These are phyloP conservation scores for Cenchrus fungigraminus DNA, from an alignment of 176 grass and related monocot genomes.

Conservation along the genomic window DNA sequence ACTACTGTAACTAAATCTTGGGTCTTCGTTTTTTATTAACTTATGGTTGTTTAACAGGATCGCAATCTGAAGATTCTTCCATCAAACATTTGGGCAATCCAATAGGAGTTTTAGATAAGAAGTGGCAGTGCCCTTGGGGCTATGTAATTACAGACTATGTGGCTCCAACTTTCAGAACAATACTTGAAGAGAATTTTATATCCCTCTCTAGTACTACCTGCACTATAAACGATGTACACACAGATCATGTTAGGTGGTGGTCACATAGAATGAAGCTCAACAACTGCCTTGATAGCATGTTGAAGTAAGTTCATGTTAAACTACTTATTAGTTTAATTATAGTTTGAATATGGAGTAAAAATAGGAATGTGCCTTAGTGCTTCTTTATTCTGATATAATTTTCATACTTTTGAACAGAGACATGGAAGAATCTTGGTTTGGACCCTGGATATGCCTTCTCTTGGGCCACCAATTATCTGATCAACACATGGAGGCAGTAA, in stretches of 20 bases:
- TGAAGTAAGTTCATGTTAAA: slow-evolving; percentile 59
- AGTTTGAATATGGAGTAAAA: slow-evolving; percentile 10
- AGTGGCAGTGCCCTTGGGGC: slow-evolving; percentile 82
- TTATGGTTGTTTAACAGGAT: slow-evolving; percentile 52
- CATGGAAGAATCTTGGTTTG: slow-evolving; percentile 87
- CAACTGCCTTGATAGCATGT: slow-evolving; percentile 51
- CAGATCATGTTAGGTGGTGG: slow-evolving; percentile 61
- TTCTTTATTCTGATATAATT: slow-evolving; percentile 27
- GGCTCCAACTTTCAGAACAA: slow-evolving; percentile 67
- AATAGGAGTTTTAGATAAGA: slow-evolving; percentile 41
- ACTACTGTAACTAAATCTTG: slow-evolving; percentile 17
- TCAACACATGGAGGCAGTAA: slow-evolving; percentile 44
- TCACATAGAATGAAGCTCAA: slow-evolving; percentile 74
- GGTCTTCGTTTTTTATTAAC: slow-evolving; percentile 27
- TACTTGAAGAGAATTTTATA: slow-evolving; percentile 72
- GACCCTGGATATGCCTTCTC: slow-evolving; percentile 89
- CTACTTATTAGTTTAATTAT: slow-evolving; percentile 29
- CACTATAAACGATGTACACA: slow-evolving; percentile 44
- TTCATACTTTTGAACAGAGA: slow-evolving; percentile 56
- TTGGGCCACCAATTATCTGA: slow-evolving; percentile 55
- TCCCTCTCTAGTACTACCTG: slow-evolving; percentile 52
- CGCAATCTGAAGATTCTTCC: slow-evolving; percentile 45
- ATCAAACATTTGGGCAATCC: slow-evolving; percentile 40
- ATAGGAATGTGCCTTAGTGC: slow-evolving; percentile 22
- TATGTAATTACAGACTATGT: slow-evolving; percentile 64